A percentile compares a stretch with the other conserved stretches of the same genome.
Conservation (phyloP, 441 rosid species). For the Geranium incanum region DNA sequence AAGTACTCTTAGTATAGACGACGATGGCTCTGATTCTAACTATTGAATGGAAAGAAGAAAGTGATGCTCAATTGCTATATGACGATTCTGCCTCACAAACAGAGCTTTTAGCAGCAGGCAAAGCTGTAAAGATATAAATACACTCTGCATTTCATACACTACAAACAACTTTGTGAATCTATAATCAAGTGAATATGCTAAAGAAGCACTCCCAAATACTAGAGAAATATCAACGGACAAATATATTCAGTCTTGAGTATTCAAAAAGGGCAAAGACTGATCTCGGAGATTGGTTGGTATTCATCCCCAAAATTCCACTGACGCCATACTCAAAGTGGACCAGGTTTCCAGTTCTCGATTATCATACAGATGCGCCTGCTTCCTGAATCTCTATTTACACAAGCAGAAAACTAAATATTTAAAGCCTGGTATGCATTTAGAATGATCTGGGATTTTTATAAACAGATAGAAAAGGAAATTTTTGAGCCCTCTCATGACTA, state of each 20-base stretch:
- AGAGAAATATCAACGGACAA: not conserved
- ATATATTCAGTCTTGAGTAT: not conserved
- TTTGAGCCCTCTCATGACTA: too few relatives aligned
- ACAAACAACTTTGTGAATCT: not conserved
- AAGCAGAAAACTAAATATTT: too few relatives aligned
- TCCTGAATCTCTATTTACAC: too few relatives aligned
- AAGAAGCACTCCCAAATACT: not conserved
- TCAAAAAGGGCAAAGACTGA: not conserved
- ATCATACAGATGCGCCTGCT: too few relatives aligned
- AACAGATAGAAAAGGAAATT: too few relatives aligned
- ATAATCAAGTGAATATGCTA: not conserved
- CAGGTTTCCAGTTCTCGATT: too few relatives aligned
- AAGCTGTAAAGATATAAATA: not conserved
- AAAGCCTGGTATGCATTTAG: too few relatives aligned
- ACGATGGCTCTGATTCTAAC: not conserved
- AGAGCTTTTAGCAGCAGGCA: too few relatives aligned
- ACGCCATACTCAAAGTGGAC: too few relatives aligned
- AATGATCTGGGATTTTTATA: too few relatives aligned
- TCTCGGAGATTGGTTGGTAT: not conserved
- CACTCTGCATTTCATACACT: not conserved
- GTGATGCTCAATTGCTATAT: not conserved
- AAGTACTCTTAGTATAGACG: not conserved
- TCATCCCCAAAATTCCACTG: not conserved
- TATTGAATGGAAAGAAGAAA: not conserved
- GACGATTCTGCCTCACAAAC: not conserved